Conservation (phyloP, 768 basidiomycete species). For the Tricholoma sp. region DNA sequence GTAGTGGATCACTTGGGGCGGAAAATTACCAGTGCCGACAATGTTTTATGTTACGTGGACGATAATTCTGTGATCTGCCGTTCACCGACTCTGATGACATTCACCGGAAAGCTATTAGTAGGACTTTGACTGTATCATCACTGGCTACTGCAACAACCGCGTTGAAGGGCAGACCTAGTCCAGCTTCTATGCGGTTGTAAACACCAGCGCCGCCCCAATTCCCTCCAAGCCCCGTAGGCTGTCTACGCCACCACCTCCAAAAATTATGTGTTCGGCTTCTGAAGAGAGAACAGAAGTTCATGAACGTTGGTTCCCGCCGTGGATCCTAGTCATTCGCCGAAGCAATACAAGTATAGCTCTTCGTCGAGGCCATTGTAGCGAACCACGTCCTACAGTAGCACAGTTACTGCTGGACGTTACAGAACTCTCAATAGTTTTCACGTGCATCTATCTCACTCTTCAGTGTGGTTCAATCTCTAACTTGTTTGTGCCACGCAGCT, state of each 20-base stretch:
- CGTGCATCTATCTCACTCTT: constrained; percentile 27
- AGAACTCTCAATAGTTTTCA: constrained; percentile 9
- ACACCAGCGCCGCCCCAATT: constrained; percentile 28
- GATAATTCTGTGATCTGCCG: too few relatives aligned
- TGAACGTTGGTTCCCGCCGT: constrained; percentile 63
- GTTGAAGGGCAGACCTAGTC: too few relatives aligned
- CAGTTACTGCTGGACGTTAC: constrained; percentile 11
- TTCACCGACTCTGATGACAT: too few relatives aligned
- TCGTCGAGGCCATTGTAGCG: constrained; percentile 23
- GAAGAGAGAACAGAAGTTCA: constrained; percentile 64
- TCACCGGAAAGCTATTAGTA: too few relatives aligned
- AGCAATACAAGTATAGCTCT: constrained; percentile 10
- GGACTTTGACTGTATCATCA: too few relatives aligned
- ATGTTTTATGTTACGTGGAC: too few relatives aligned
- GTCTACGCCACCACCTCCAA: constrained; percentile 49
- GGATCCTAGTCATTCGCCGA: constrained; percentile 12
- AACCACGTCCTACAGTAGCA: constrained; percentile 17
- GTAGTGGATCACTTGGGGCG: too few relatives aligned
- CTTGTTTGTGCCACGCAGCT: too few relatives aligned
- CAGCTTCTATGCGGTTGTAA: constrained; percentile 33
- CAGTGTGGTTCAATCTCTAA: not conserved
- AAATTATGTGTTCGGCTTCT: constrained; percentile 55
- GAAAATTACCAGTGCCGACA: too few relatives aligned
- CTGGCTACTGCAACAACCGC: too few relatives aligned
- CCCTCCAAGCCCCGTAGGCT: constrained; percentile 45